These are phyloP conservation scores for Sicyos baderoa DNA, from an alignment of 306 rosid genomes.

Conservation along the genomic window DNA sequence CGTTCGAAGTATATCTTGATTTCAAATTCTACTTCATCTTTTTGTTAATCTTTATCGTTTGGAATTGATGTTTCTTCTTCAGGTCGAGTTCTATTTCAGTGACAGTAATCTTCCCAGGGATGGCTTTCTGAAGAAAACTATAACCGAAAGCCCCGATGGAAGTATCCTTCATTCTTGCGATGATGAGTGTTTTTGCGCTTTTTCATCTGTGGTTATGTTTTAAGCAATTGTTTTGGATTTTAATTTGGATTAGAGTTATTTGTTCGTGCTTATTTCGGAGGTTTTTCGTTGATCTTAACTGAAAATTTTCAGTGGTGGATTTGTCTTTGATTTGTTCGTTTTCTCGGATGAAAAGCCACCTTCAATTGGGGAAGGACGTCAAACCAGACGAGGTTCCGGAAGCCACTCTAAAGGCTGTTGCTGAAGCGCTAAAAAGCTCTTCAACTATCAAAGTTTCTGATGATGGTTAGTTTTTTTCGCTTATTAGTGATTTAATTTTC, in stretches of 20 bases:
- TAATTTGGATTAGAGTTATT: neutral
- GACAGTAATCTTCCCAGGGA: slow-evolving; percentile 88
- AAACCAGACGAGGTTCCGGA: slow-evolving; percentile 42
- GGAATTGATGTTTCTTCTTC: neutral
- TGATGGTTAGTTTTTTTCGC: slow-evolving; percentile 49
- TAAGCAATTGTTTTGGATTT: neutral
- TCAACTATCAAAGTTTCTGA: slow-evolving; percentile 57
- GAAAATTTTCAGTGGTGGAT: slow-evolving; percentile 43
- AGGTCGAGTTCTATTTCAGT: slow-evolving; percentile 92
- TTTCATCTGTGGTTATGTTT: neutral
- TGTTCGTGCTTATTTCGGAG: neutral
- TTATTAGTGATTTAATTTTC: neutral
- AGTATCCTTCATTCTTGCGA: slow-evolving; percentile 51
- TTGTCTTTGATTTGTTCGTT: slow-evolving; percentile 75
- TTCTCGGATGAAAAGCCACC: slow-evolving; percentile 66
- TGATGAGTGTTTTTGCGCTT: too few species aligned
- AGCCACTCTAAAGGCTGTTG: slow-evolving; percentile 56
- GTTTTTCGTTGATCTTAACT: slow-evolving; percentile 41
- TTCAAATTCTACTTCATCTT: neutral
- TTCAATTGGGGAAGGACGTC: slow-evolving; percentile 45
- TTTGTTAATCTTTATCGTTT: neutral
- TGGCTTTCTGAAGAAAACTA: slow-evolving; percentile 44
- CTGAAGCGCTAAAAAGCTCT: slow-evolving; percentile 50
- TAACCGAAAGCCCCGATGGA: slow-evolving; percentile 62
- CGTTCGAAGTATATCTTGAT: neutral